Evolutionary conservation across 768 basidiomycete genomes (phyloP).

Genomic region (Pisolithus orientalis): DNA sequence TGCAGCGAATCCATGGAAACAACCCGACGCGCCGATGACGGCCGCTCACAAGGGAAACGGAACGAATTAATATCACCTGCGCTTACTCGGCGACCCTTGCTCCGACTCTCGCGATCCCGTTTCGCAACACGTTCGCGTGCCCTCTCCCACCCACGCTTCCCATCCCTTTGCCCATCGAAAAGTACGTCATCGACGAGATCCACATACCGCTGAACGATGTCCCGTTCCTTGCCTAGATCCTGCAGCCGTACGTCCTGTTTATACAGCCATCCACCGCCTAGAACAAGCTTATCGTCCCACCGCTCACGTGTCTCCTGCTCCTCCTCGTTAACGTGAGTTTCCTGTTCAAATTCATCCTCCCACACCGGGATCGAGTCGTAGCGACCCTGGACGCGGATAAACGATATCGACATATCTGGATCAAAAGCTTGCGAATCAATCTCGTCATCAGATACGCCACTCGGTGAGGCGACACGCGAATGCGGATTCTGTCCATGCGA

Average conservation of each 20-base stretch:
- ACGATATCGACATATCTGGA: constrained; percentile 57
- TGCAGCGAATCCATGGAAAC: constrained; percentile 55
- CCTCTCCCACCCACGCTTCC: constrained; percentile 42
- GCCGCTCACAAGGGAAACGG: constrained; percentile 15
- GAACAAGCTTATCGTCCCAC: constrained; percentile 78
- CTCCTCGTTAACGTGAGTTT: constrained; percentile 41
- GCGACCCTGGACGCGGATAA: constrained; percentile 64
- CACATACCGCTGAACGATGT: constrained; percentile 54
- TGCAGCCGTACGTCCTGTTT: constrained; percentile 52
- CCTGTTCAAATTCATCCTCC: constrained; percentile 60
- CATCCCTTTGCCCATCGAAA: constrained; percentile 54
- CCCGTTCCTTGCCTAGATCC: constrained; percentile 52
- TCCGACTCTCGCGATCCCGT: constrained; percentile 35
- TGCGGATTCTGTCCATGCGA: constrained; percentile 28
- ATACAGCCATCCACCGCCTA: constrained; percentile 83
- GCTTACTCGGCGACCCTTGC: constrained; percentile 28
- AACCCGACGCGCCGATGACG: constrained; percentile 37
- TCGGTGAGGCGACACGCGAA: constrained; percentile 43
- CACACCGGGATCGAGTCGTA: constrained; percentile 68
- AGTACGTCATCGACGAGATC: constrained; percentile 77
- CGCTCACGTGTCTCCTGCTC: constrained; percentile 54
- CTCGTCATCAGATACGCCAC: constrained; percentile 33
- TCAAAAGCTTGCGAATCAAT: constrained; percentile 34
- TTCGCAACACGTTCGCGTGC: constrained; percentile 41
- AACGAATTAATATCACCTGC: constrained; percentile 25